Percentiles rank a stretch among this genome's conserved stretches.
phyloP scores from a whole-genome alignment of 202 grass and related monocot species.

The Musa balbisiana region DNA sequence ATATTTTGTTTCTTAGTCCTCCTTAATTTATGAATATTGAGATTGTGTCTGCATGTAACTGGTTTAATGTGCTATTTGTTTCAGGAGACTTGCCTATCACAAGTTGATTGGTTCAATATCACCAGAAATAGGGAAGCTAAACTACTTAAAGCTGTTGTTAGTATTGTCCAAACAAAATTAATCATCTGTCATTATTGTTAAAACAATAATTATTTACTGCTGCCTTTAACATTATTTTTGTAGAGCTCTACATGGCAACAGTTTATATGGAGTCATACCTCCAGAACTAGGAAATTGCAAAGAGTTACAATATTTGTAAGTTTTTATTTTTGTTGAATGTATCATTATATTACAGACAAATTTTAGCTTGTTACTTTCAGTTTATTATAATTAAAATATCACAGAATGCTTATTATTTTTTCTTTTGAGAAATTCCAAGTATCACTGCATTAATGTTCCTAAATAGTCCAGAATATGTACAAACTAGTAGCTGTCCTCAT shows the following conservation, averaged over 20 bases:
- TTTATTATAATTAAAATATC: too few relatives aligned
- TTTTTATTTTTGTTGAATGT: constrained; percentile 12
- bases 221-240: constrained; percentile 20
- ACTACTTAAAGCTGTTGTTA: constrained; percentile 69
- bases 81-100: constrained; percentile 71
- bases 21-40: not conserved
- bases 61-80: constrained; percentile 10
- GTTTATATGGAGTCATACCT: constrained; percentile 89
- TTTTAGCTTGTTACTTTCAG: too few relatives aligned
- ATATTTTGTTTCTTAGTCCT: not conserved
- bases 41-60: not conserved
- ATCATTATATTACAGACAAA: not conserved
- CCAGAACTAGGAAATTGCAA: constrained; percentile 91
- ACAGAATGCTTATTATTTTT: too few relatives aligned
- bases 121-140: constrained; percentile 86
- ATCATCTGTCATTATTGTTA: constrained; percentile 7
- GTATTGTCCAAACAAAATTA: constrained; percentile 16
- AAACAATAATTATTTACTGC: not conserved
- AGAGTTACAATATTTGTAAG: constrained; percentile 73
- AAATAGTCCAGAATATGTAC: too few relatives aligned
- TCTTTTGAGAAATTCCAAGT: too few relatives aligned
- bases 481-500: too few relatives aligned
- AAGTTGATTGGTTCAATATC: constrained; percentile 90
- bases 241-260: constrained; percentile 87
- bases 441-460: too few relatives aligned